These are phyloP conservation scores for Penicillium herquei DNA, from an alignment of 495 filamentous ascomycete genomes.

Conservation along the genomic window DNA sequence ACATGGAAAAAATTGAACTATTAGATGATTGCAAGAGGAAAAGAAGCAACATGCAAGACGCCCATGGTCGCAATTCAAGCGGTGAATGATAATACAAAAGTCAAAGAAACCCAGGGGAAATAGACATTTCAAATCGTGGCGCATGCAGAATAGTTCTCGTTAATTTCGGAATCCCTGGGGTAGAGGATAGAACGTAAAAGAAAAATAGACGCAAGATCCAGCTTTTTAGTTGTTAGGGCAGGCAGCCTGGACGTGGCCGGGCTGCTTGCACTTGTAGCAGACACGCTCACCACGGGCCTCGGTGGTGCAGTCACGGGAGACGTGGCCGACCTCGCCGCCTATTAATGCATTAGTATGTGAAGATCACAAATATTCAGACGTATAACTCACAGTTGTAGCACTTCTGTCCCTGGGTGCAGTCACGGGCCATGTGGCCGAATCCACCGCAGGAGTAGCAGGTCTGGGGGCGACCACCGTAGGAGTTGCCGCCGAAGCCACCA, in stretches of 20 bases:
- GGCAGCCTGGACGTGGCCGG: slow-evolving; percentile 89
- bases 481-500: slow-evolving; percentile 38
- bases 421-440: slow-evolving; percentile 93
- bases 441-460: slow-evolving; percentile 98
- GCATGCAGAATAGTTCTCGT: slow-evolving; percentile 19
- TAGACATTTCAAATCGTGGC: slow-evolving; percentile 26
- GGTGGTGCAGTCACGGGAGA: slow-evolving; percentile 91
- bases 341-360: background rate
- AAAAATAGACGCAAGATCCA: slow-evolving; percentile 13
- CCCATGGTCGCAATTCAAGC: slow-evolving; percentile 31
- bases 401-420: slow-evolving; percentile 98
- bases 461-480: slow-evolving; percentile 57
- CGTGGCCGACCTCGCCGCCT: slow-evolving; percentile 88
- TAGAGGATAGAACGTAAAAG: slow-evolving; percentile 11
- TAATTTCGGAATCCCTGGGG: slow-evolving; percentile 8
- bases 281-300: slow-evolving; percentile 87
- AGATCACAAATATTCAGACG: background rate
- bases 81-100: slow-evolving; percentile 27
- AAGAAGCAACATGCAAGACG: slow-evolving; percentile 15
- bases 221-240: slow-evolving; percentile 67
- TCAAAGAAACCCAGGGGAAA: slow-evolving; percentile 19
- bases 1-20: slow-evolving; percentile 9
- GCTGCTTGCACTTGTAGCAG: slow-evolving; percentile 99
- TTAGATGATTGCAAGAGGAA: background rate
- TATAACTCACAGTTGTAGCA: slow-evolving; percentile 90